Evolutionary conservation across 176 grass and related monocot genomes (phyloP).

Genomic region (Zea luxurians): DNA sequence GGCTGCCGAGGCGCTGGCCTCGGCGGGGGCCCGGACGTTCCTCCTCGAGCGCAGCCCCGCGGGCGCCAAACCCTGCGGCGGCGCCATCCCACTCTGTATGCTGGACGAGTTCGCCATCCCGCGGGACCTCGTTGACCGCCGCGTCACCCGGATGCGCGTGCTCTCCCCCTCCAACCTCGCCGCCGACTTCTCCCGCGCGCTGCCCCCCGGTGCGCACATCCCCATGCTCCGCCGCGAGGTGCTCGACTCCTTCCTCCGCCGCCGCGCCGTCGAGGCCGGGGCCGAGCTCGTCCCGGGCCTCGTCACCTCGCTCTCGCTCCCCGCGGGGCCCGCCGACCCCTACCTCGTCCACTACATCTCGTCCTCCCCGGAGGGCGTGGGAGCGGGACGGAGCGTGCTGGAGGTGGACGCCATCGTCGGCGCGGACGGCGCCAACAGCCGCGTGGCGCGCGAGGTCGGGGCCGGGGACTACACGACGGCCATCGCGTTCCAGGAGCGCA

Average conservation of each 20-base stretch:
- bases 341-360: slow-evolving; percentile 74
- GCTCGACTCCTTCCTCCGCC: slow-evolving; percentile 80
- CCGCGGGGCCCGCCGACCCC: slow-evolving; percentile 43
- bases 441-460: slow-evolving; percentile 66
- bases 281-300: slow-evolving; percentile 66
- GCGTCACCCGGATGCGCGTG: slow-evolving; percentile 76
- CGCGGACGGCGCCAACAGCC: slow-evolving; percentile 91
- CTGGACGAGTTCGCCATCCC: slow-evolving; percentile 86
- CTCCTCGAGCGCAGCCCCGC: slow-evolving; percentile 77
- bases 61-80: slow-evolving; percentile 87
- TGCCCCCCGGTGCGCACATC: slow-evolving; percentile 65
- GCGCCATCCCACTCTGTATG: slow-evolving; percentile 96
- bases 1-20: slow-evolving; percentile 69
- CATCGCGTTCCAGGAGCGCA: slow-evolving; percentile 96
- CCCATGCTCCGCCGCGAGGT: slow-evolving; percentile 96
- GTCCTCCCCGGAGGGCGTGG: background rate
- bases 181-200: slow-evolving; percentile 70
- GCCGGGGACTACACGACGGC: slow-evolving; percentile 88
- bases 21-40: slow-evolving; percentile 56
- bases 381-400: slow-evolving; percentile 32
- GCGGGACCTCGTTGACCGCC: slow-evolving; percentile 67
- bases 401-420: slow-evolving; percentile 79
- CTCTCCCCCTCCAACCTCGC: slow-evolving; percentile 82
- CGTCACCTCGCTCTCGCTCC: slow-evolving; percentile 63
- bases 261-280: slow-evolving; percentile 54